phyloP scores from a whole-genome alignment of 805 yeast species.

The Wickerhamiella shivajii region DNA sequence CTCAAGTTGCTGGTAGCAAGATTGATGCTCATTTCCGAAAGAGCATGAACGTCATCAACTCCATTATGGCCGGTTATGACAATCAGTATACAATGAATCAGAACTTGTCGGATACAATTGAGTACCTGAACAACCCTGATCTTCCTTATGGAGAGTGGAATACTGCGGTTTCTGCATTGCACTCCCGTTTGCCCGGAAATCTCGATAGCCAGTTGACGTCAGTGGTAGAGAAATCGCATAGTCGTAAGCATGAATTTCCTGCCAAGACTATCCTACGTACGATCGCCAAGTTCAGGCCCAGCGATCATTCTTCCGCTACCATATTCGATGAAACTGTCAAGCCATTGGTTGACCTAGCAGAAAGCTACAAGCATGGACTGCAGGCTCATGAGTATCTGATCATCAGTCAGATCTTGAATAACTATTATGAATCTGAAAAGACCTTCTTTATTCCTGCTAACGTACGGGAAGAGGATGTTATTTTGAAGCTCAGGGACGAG shows the following conservation, averaged over 20 bases:
- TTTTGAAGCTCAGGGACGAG: constrained; percentile 76
- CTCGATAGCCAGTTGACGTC: constrained; percentile 54
- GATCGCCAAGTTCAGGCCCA: constrained; percentile 50
- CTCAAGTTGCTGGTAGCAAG: constrained; percentile 69
- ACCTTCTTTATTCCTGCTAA: constrained; percentile 44
- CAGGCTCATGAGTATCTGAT: constrained; percentile 70
- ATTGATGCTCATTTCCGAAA: constrained; percentile 60
- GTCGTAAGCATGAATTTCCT: constrained; percentile 77
- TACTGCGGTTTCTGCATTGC: constrained; percentile 74
- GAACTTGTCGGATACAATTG: constrained; percentile 58
- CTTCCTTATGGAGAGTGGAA: constrained; percentile 92
- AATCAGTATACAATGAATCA: constrained; percentile 88
- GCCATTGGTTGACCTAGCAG: constrained; percentile 61
- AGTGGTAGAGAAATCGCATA: constrained; percentile 48
- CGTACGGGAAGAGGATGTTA: constrained; percentile 71
- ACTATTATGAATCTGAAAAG: constrained; percentile 65
- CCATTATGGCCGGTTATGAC: constrained; percentile 83
- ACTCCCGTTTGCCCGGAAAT: constrained; percentile 70
- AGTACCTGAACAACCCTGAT: constrained; percentile 59
- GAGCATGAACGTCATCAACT: constrained; percentile 44
- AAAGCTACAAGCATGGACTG: constrained; percentile 58
- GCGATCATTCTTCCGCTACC: constrained; percentile 29
- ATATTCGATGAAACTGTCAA: constrained; percentile 45
- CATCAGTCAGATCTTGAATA: constrained; percentile 51
- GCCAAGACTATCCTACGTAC: constrained; percentile 68